These are phyloP conservation scores for Botryotinia narcissicola DNA, from an alignment of 2,329 filamentous ascomycete genomes.

Conservation along the genomic window DNA sequence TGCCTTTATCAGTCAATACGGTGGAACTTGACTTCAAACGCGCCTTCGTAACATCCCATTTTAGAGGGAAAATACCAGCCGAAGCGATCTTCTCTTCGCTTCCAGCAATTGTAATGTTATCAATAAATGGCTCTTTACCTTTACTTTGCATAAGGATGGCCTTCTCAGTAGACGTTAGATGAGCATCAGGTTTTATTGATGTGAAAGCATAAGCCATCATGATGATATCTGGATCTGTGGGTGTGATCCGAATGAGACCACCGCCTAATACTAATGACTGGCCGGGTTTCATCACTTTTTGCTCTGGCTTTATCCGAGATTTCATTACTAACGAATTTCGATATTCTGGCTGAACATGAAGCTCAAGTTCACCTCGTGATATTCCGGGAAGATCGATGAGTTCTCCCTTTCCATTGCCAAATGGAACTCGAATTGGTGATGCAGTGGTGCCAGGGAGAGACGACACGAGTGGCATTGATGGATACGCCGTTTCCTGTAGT, in stretches of 20 bases:
- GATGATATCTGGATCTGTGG: constrained; percentile 59
- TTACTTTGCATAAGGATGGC: constrained; percentile 71
- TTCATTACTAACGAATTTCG: constrained; percentile 75
- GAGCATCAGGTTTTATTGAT: constrained; percentile 59
- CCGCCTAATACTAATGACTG: constrained; percentile 76
- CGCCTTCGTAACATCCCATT: constrained; percentile 78
- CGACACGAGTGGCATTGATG: constrained; percentile 82
- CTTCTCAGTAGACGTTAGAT: constrained; percentile 78
- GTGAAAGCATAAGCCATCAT: constrained; percentile 87
- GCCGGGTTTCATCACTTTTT: constrained; percentile 68
- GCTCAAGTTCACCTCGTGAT: constrained; percentile 68
- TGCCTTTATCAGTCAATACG: constrained; percentile 59
- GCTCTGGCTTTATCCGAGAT: constrained; percentile 68
- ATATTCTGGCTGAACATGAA: constrained; percentile 65
- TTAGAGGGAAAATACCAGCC: constrained; percentile 73
- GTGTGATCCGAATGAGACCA: constrained; percentile 84
- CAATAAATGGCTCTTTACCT: constrained; percentile 55
- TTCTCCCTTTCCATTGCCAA: constrained; percentile 81
- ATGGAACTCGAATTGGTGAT: constrained; percentile 89
- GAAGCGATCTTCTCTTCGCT: constrained; percentile 58
- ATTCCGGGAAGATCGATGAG: constrained; percentile 90
- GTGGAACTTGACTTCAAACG: constrained; percentile 72
- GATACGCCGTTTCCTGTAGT: constrained; percentile 70
- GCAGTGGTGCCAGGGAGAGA: constrained; percentile 89
- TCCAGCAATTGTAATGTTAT: constrained; percentile 61